Base-by-base conservation (phyloP, 106 monocot species). In the Dioscorea zingiberensis region DNA sequence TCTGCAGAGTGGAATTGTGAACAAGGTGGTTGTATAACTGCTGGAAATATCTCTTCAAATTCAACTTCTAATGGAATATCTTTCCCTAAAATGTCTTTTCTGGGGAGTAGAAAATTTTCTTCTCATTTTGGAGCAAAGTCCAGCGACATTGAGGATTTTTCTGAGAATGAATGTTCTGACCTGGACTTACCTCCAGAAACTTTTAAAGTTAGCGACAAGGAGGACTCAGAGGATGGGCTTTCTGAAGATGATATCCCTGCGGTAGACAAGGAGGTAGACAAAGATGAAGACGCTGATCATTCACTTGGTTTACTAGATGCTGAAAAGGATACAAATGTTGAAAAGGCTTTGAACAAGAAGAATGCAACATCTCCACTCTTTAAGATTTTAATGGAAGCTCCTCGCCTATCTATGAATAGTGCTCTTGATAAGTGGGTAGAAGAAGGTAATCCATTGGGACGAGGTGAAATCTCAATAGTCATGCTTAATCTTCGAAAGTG, bases 151-250 rank as follows among this genome's bases (percentile, higher is more conserved):
- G 77, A 75, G 7, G 10, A 38, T 72, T 80, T 73, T 25, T 13
- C 27, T 15, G 61, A 62, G 30, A 83, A 89, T 53, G 85, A 81
- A 0, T 81, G 81, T 73, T 94, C 86, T 66, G 89, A 86, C 47
- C 68, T 93, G 2, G 86, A 84, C 16, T 44, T n/a, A 17, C 59
- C 60, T 49, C 59, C 72, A 18, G 67, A 46, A 26, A 64, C 47
- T 59, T 21, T n/a, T 32, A 60, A 22, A n/a, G 69, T 30, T 27
- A 14, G 8, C 55, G 32, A 61, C 23, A 54, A 62, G 58, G 67
- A 67, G 24, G 48, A 76, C 49, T 64, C 44, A 6, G 6, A 10
- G 6, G 38, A 38, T 38, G 6, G 6, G 29, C 32, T 32, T 64
- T 48, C 48, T 55, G 74, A 69, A 59, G 14, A 15, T 10, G 66